Base-by-base conservation (phyloP, 1,139 yeast genomes). In the Pichia sp. region DNA sequence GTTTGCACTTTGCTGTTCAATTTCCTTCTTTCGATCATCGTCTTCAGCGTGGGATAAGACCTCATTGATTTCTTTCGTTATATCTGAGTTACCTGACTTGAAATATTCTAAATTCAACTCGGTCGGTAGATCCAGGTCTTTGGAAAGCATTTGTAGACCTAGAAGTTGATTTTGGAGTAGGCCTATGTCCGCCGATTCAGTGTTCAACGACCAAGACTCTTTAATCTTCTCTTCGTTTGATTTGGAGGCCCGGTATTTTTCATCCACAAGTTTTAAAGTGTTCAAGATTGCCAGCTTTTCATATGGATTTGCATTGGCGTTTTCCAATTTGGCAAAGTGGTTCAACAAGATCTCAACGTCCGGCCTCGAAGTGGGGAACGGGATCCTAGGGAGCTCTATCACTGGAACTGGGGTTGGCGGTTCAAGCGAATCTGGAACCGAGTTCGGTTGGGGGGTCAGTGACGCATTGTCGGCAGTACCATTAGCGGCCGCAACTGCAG, bases 141-240 rank as follows among this genome's bases (percentile, higher is more conserved):
- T 85, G 1, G 95, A 80, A 52, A 93, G 73, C 38, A 91, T 69
- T 67, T 91, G 91, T 61, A 89, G 80, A 0, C 95, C 89, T 33
- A 83, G 74, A 31, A 93, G 71, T 69, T 92, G 98, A 52, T 81
- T 78, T 55, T 79, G 76, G 56, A 92, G 73, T 51, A 85, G 69
- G 4, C 72, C 75, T 24, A 74, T 62, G 67, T 90, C 89, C 31
- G 77, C 61, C 6, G 56, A 50, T 51, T 66, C 67, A 6, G 53
- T 55, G 50, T 65, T 64, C 12, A 52, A 36, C 5, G 55, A 20
- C 67, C 68, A 67, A 3, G 58, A 44, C 6, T 57, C 38, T 6
- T 57, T 56, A 8, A 63, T 17, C 30, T 61, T 61, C 17, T 42
- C n/a, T 12, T 47, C 10, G 42, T 61, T 61, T 3, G 51, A 44